Evolutionary conservation across 1,139 yeast genomes (phyloP), one percentile per base, ranked within the genome.

Genomic region (Blastobotrys elegans): DNA sequence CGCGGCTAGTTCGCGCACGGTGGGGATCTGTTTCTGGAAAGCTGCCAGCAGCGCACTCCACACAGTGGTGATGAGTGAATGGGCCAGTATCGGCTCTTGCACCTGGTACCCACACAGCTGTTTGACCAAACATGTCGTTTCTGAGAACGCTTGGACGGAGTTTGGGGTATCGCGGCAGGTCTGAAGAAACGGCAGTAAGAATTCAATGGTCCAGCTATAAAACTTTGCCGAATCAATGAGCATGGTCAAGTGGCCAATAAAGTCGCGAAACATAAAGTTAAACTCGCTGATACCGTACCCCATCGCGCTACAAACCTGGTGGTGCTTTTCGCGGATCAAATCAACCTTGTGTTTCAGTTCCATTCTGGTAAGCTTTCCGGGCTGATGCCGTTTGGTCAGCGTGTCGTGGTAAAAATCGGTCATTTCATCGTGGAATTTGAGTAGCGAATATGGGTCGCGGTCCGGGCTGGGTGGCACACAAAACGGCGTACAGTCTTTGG

Each of bases 191-290:
- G 59, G 59, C 33, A 50, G 32, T 21, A 57, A n/a, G 31, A 56
- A 51, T 4, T 46, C 44, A 16, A 53, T 34, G 2, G 50, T 48
- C 59, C 61, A 57, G 11, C 41, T 49, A 37, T 50, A 43, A 26
- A 39, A 43, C 18, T 39, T 49, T n/a, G 52, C 42, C 11, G 48
- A 43, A 17, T 60, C 59, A 6, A 61, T 48, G 11, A 62, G 49
- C 29, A 53, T 45, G 13, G 50, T 43, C 40, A 60, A 44, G 41
- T 57, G 57, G 18, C 65, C 65, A 33, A 62, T 55, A 40, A 61
- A 61, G 47, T 62, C 65, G n/a, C 65, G 56, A 46, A 60, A 61
- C 32, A 55, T 47, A 47, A 54, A 60, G 16, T 52, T 53, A 20
- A 62, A 60, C 24, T 56, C 57, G 24, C 40, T 20, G 6, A 36